Conservation (phyloP, 441 rosid genomes). For the Biscutella auriculata region DNA sequence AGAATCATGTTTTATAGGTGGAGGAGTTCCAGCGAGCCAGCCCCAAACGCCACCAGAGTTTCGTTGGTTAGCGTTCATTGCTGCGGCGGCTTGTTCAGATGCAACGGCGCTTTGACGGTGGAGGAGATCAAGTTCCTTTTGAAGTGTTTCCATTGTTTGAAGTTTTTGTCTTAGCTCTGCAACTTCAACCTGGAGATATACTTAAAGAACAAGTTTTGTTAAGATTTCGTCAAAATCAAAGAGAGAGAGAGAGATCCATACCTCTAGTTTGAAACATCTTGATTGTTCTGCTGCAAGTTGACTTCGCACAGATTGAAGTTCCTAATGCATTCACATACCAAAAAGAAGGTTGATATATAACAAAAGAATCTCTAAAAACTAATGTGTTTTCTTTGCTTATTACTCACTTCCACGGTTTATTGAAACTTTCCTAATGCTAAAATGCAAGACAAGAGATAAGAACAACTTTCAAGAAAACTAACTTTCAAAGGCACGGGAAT, state of each 20-base stretch:
- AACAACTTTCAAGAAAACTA: too few species aligned
- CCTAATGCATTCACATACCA: too few species aligned
- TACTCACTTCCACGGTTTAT: too few species aligned
- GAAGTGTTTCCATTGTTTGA: conserved; percentile 70
- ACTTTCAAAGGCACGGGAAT: too few species aligned
- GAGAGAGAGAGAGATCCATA: too few species aligned
- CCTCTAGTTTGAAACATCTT: conserved; percentile 94
- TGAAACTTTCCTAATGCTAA: too few species aligned
- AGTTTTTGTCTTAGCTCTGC: conserved; percentile 91
- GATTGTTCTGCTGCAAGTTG: conserved; percentile 96
- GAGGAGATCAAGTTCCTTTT: conserved; percentile 82
- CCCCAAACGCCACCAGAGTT: conserved; percentile 90
- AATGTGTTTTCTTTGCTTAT: too few species aligned
- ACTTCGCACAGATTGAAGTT: conserved; percentile 86
- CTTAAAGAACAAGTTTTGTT: too few species aligned
- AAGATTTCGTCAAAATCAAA: too few species aligned
- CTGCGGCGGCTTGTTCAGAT: conserved; percentile 86
- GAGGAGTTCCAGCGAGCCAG: conserved; percentile 86
- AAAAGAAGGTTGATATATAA: too few species aligned
- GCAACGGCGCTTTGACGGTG: conserved; percentile 97
- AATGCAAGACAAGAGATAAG: too few species aligned
- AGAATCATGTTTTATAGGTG: conserved; percentile 32
- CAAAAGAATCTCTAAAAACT: too few species aligned
- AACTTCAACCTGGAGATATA: conserved; percentile 96
- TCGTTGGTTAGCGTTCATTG: conserved; percentile 58